These are phyloP conservation scores for Ustilago tritici DNA, from an alignment of 1,284 basidiomycete genomes.

Conservation along the genomic window DNA sequence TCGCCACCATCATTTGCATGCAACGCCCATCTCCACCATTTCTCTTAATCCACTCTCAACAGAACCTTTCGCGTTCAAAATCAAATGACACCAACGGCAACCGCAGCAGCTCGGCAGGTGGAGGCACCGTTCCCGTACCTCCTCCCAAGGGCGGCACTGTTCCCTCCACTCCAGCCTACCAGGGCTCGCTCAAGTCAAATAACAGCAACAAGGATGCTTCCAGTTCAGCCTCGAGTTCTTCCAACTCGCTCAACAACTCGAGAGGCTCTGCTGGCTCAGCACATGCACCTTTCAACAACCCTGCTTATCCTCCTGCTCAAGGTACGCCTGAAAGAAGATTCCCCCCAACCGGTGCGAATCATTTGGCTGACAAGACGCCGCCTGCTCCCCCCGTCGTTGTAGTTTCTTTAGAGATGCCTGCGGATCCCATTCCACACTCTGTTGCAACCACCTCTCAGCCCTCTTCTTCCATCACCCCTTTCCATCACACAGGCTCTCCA, in stretches of 20 bases:
- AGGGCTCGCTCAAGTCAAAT: conserved; percentile 58
- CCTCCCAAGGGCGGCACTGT: conserved; percentile 62
- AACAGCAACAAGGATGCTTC: conserved; percentile 25
- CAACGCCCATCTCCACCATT: neutral
- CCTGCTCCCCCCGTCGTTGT: conserved; percentile 64
- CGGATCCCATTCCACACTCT: conserved; percentile 60
- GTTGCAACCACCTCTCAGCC: conserved; percentile 51
- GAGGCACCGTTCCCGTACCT: conserved; percentile 51
- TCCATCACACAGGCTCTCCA: conserved; percentile 55
- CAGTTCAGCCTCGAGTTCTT: conserved; percentile 55
- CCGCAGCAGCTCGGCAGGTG: conserved; percentile 50
- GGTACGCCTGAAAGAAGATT: conserved; percentile 48
- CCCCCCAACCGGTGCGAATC: conserved; percentile 22
- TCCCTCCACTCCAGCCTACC: conserved; percentile 52
- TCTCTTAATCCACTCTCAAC: conserved; percentile 2
- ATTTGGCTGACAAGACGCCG: conserved; percentile 61
- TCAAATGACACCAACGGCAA: conserved; percentile 61
- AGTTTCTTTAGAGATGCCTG: conserved; percentile 63
- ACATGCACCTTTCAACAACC: conserved; percentile 26
- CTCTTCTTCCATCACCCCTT: conserved; percentile 53
- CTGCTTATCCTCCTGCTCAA: conserved; percentile 38
- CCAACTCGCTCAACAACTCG: conserved; percentile 47
- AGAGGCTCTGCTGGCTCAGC: conserved; percentile 22
- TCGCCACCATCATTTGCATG: neutral
- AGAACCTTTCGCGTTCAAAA: conserved; percentile 67